phyloP scores from a whole-genome alignment of 1,139 yeast species.

The Geotrichum macrosporum region DNA sequence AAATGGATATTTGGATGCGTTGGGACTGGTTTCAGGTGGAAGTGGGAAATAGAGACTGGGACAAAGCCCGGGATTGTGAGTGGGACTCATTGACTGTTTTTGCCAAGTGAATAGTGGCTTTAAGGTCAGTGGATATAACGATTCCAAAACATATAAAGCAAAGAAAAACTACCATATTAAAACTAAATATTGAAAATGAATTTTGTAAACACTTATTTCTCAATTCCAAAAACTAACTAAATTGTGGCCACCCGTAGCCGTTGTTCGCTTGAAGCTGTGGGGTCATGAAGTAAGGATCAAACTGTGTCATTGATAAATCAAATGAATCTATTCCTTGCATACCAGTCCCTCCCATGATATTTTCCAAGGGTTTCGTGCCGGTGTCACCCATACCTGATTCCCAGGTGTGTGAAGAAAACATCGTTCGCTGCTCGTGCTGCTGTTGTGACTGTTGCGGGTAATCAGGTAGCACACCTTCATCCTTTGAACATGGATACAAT shows the following conservation, averaged over 20 bases:
- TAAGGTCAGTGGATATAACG: background rate
- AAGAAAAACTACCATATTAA: no score
- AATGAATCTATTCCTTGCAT: no score
- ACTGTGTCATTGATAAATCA: conserved; percentile 8
- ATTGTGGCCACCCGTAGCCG: conserved; percentile 3
- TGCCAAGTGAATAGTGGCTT: background rate
- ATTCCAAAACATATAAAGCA: background rate
- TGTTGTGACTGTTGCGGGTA: no score
- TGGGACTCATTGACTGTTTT: conserved; percentile 30
- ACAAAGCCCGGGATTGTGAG: conserved; percentile 26
- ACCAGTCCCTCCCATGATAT: no score
- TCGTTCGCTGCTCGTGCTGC: no score
- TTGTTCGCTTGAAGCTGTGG: background rate
- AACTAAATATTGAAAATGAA: no score
- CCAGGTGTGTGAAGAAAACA: no score
- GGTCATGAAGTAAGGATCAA: conserved; percentile 7
- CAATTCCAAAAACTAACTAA: background rate
- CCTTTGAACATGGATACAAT: no score
- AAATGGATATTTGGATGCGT: conserved; percentile 33
- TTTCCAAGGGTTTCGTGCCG: no score
- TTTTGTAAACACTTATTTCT: background rate
- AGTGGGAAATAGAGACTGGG: conserved; percentile 31
- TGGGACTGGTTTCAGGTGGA: conserved; percentile 31
- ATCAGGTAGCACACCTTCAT: no score
- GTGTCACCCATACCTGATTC: no score